Conservation (phyloP, 2,329 filamentous ascomycete species). For the Neonectria punicea region DNA sequence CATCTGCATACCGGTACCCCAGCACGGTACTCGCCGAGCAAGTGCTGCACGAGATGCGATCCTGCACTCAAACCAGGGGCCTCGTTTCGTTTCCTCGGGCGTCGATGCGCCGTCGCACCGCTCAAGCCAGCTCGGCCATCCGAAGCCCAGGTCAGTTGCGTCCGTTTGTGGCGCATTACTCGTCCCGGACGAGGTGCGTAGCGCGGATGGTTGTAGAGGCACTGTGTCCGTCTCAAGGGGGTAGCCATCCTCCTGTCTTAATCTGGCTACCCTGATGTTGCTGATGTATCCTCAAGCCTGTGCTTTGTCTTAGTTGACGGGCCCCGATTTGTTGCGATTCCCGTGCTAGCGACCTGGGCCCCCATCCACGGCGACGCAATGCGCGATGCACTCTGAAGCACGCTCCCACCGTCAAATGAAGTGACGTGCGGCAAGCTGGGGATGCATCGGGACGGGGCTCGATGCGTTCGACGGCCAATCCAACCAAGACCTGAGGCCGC, state of each 20-base stretch:
- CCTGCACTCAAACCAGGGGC: slow-evolving; percentile 36
- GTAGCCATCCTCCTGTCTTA: slow-evolving; percentile 26
- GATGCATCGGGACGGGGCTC: slow-evolving; percentile 40
- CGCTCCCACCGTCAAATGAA: slow-evolving; percentile 28
- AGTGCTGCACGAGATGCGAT: slow-evolving; percentile 40
- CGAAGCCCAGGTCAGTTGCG: slow-evolving; percentile 28
- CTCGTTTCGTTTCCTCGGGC: slow-evolving; percentile 27
- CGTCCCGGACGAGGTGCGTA: slow-evolving; percentile 15
- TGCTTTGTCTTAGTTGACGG: slow-evolving; percentile 37
- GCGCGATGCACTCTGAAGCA: slow-evolving; percentile 28
- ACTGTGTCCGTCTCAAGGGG: slow-evolving; percentile 8
- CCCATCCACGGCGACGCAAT: slow-evolving; percentile 22
- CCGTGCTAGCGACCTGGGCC: slow-evolving; percentile 19
- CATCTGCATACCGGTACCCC: slow-evolving; percentile 32
- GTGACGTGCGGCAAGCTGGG: slow-evolving; percentile 28
- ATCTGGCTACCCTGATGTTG: slow-evolving; percentile 22
- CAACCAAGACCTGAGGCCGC: slow-evolving; percentile 36
- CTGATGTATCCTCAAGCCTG: slow-evolving; percentile 22
- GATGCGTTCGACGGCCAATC: slow-evolving; percentile 37
- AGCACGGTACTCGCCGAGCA: slow-evolving; percentile 38
- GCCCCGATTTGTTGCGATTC: slow-evolving; percentile 36
- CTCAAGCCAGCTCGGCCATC: slow-evolving; percentile 33
- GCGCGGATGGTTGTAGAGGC: slow-evolving; percentile 10
- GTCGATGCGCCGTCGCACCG: slow-evolving; percentile 35
- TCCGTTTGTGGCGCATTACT: slow-evolving; percentile 19